Evolutionary conservation across 352 stramenopile genomes (phyloP).

Genomic region (Phytopythium mirpurense): DNA sequence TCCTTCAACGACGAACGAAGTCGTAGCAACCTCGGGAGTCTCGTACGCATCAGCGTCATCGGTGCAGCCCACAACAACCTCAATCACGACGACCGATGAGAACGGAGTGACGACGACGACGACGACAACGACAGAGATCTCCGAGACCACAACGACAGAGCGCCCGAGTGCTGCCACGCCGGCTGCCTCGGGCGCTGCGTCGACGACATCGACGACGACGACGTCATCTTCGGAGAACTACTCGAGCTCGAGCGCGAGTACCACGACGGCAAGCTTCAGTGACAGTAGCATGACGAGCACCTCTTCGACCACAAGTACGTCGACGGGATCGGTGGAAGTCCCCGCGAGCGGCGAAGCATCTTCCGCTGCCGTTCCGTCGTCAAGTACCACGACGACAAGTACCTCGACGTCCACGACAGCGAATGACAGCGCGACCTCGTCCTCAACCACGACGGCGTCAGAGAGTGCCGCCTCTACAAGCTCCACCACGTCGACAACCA

Average conservation of each 20-base stretch:
- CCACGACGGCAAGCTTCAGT: slow-evolving; percentile 3
- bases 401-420: slow-evolving; percentile 1
- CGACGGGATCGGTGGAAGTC: background rate
- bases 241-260: slow-evolving; percentile 6
- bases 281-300: slow-evolving; percentile 2
- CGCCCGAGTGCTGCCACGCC: background rate
- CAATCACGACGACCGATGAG: background rate
- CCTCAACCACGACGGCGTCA: background rate
- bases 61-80: background rate
- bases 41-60: background rate
- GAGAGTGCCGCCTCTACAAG: background rate
- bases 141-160: slow-evolving; percentile 1
- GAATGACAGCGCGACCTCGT: background rate
- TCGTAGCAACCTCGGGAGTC: background rate
- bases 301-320: background rate
- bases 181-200: background rate
- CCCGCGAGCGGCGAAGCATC: background rate
- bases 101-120: background rate
- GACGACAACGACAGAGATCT: background rate
- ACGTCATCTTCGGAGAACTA: slow-evolving; percentile 8
- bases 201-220: slow-evolving; percentile 3
- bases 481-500: background rate
- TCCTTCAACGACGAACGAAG: slow-evolving; percentile 1
- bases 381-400: background rate
- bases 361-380: background rate